Percentiles rank a stretch among this genome's conserved stretches.
Conservation (phyloP, 208 protist species). For the Naegleria gruberi region DNA sequence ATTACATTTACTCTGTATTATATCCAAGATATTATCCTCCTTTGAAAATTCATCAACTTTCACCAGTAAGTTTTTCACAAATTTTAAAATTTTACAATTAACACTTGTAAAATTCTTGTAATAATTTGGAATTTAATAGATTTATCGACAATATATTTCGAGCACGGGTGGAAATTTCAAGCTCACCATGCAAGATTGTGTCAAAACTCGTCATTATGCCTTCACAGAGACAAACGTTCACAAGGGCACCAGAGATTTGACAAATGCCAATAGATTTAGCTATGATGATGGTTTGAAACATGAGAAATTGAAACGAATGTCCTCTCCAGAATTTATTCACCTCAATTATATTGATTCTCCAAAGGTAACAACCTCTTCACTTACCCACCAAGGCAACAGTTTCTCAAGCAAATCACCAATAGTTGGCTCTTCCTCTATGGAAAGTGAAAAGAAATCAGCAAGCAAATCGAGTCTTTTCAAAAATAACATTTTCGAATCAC, state of each 20-base stretch:
- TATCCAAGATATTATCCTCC: conserved; percentile 7
- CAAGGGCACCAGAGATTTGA: background rate
- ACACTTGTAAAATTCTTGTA: too few relatives aligned
- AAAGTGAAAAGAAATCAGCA: background rate
- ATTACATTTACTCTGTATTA: background rate
- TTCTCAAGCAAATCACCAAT: background rate
- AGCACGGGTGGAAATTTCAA: background rate
- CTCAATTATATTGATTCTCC: background rate
- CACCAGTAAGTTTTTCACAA: background rate
- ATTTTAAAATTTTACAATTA: background rate
- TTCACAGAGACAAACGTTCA: background rate
- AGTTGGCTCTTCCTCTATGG: background rate
- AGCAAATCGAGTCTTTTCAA: background rate
- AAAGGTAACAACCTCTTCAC: background rate
- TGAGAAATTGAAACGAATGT: background rate
- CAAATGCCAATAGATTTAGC: background rate
- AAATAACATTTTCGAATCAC: background rate
- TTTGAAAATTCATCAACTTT: background rate
- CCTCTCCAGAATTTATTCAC: background rate
- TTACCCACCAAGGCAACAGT: background rate
- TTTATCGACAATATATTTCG: conserved; percentile 2
- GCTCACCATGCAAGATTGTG: background rate
- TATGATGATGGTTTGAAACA: background rate
- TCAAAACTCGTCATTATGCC: background rate
- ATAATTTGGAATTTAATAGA: background rate